Percentiles rank a stretch among this genome's conserved stretches.
Evolutionary conservation across 2,329 filamentous ascomycete species (phyloP).

Genomic region (Verticillium alfalfae): DNA sequence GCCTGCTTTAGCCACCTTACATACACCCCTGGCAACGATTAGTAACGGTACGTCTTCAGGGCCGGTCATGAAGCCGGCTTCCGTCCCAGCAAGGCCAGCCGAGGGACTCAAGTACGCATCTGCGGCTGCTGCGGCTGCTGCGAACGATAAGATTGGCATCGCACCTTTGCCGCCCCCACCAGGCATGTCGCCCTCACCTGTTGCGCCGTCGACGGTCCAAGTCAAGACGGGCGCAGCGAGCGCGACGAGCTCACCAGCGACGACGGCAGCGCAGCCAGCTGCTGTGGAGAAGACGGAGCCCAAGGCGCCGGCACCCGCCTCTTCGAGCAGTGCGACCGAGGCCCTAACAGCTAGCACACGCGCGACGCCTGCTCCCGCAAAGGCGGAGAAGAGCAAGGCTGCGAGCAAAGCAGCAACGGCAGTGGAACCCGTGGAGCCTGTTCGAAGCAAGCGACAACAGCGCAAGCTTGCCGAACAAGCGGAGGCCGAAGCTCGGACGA

Average conservation of each 20-base stretch:
- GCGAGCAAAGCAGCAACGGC: conserved; percentile 33
- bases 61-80: conserved; percentile 84
- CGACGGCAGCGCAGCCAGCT: conserved; percentile 40
- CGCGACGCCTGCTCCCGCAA: conserved; percentile 23
- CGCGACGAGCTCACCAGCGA: conserved; percentile 49
- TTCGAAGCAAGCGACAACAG: conserved; percentile 32
- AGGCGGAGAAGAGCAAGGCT: conserved; percentile 30
- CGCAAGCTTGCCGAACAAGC: not conserved
- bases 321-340: conserved; percentile 9
- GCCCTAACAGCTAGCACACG: conserved; percentile 18
- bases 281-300: conserved; percentile 26
- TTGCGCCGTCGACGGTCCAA: conserved; percentile 43
- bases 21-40: conserved; percentile 62
- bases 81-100: conserved; percentile 74
- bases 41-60: conserved; percentile 51
- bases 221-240: conserved; percentile 52
- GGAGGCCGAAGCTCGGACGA: conserved; percentile 12
- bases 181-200: conserved; percentile 40
- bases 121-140: conserved; percentile 87
- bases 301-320: conserved; percentile 20
- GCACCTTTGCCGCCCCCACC: conserved; percentile 89
- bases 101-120: conserved; percentile 96
- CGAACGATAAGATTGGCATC: conserved; percentile 88
- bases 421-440: conserved; percentile 34
- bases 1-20: conserved; percentile 85